These are phyloP conservation scores for Rhodosporidiobolus odoratus DNA, from an alignment of 768 basidiomycete species.

Conservation along the genomic window DNA sequence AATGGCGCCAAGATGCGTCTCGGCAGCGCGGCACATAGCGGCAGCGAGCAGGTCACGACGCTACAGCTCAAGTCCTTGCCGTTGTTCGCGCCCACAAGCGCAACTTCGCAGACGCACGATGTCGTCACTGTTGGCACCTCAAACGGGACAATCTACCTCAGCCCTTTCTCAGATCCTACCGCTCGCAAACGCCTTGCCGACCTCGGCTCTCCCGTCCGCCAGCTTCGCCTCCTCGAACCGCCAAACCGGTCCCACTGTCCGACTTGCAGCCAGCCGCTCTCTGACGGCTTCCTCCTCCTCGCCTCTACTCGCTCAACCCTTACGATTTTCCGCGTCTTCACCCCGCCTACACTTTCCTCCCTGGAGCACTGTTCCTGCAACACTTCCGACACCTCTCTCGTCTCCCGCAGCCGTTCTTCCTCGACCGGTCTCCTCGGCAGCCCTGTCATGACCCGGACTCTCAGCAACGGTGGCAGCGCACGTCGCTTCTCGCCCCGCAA, in stretches of 20 bases:
- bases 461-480: conserved; percentile 53
- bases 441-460: conserved; percentile 46
- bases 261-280: conserved; percentile 63
- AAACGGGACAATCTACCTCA: conserved; percentile 23
- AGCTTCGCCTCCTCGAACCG: conserved; percentile 56
- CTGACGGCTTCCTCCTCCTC: conserved; percentile 62
- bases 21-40: background rate
- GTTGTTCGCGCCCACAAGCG: background rate
- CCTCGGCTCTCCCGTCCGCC: conserved; percentile 56
- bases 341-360: conserved; percentile 12
- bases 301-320: conserved; percentile 64
- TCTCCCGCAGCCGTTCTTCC: conserved; percentile 64
- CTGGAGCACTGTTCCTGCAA: conserved; percentile 23
- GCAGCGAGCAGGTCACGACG: background rate
- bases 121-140: conserved; percentile 32
- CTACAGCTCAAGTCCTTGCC: conserved; percentile 3
- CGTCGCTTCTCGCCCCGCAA: conserved; percentile 62
- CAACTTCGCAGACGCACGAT: background rate
- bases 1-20: background rate
- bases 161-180: conserved; percentile 23
- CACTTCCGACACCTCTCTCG: conserved; percentile 53
- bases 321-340: conserved; percentile 56
- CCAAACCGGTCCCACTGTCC: conserved; percentile 54
- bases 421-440: conserved; percentile 48
- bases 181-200: conserved; percentile 59